Percentiles rank a stretch among this genome's conserved stretches.
phyloP scores from a whole-genome alignment of 2,329 filamentous ascomycete species.

The Sporothrix globosa region DNA sequence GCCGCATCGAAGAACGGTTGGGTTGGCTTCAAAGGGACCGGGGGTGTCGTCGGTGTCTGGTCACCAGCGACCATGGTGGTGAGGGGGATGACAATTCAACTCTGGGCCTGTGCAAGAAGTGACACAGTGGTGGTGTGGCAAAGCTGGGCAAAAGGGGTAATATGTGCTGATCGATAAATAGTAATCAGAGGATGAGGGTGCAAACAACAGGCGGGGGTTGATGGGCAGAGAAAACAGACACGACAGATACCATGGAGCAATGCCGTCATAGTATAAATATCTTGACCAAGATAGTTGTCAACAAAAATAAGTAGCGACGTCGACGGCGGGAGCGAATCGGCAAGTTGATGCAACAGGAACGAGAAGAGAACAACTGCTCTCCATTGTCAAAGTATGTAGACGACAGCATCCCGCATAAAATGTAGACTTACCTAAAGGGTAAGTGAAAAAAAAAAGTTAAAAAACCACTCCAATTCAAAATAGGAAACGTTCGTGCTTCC shows the following conservation, averaged over 20 bases:
- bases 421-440: not conserved
- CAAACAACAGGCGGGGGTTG: no score
- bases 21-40: not conserved
- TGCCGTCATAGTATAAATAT: not conserved
- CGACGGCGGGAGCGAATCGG: not conserved
- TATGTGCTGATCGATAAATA: no score
- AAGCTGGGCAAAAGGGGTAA: not conserved
- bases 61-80: not conserved
- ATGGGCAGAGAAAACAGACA: no score
- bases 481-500: not conserved
- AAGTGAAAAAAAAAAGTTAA: not conserved
- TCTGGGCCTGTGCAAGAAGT: not conserved
- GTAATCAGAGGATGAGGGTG: no score
- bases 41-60: not conserved
- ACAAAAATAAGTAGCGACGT: not conserved
- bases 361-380: not conserved
- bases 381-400: not conserved
- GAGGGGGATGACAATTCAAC: no score
- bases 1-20: not conserved
- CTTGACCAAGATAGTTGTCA: not conserved
- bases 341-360: constrained; percentile 3
- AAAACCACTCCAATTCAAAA: not conserved
- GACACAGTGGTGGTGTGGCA: not conserved
- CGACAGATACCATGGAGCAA: no score
- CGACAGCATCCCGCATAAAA: not conserved